Evolutionary conservation across 2,329 filamentous ascomycete species (phyloP), one percentile per base, ranked within the genome.

Genomic region (Pleomassaria siparia): DNA sequence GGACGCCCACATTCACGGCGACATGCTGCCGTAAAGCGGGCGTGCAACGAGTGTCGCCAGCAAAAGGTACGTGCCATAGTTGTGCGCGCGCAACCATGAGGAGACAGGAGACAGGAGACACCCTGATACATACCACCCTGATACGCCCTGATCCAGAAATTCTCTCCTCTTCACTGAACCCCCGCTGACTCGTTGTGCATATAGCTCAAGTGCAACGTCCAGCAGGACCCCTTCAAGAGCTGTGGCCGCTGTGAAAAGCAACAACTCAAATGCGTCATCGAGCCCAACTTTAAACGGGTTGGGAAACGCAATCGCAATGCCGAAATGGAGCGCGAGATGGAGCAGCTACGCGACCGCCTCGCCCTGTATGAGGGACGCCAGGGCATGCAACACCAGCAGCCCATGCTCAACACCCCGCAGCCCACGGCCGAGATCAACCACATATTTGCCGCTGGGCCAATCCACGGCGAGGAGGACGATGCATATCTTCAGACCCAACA

Each of bases 311-410:
- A 84, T 55, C 88, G 89, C 68, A 88, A 92, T 71, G 88, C 88
- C 62, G 88, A 91, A 72, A 91, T 91, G 87, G 88, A 90, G 67
- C 87, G 85, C 72, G 87, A 91, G 70, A 88, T 91, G 62, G 86
- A 89, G 48, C 57, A 68, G 35, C 62, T 74, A 55, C 70, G 82
- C 77, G 65, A 65, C 56, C 81, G 84, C 43, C 80, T 83, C 37
- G 82, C 78, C 59, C 76, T 88, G 51, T 74, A 81, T 47, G 76
- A 79, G 54, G 84, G 85, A 49, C 78, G 82, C 59, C 62, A 30
- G 10, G n/a, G 18, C 3, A 29, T 46, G 30, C 40, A 56, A 30
- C 44, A 55, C 15, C 36, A 46, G 46, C 60, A 61, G 47, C 61
- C 63, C 16, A 56, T 55, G 24, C 43, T 69, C 49, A 61, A 58